phyloP scores from a whole-genome alignment of 2,329 filamentous ascomycete genomes.

The Ophiocordyceps camponoti-leonardi region DNA sequence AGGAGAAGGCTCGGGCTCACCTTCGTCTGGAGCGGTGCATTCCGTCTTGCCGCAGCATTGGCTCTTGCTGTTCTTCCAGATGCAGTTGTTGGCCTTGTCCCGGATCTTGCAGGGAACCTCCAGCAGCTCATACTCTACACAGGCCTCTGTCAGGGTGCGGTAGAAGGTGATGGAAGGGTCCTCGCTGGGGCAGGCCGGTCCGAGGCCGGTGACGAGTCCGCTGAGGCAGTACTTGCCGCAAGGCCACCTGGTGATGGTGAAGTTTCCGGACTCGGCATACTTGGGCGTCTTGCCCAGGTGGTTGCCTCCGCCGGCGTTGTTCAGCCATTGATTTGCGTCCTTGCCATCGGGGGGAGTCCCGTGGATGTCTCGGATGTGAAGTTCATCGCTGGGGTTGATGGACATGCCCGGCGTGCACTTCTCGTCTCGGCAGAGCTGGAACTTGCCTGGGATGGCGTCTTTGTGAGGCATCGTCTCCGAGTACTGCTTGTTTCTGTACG shows the following conservation, averaged over 20 bases:
- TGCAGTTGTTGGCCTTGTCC: slow-evolving; percentile 5
- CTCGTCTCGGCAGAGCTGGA: slow-evolving; percentile 5
- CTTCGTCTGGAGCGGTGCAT: background rate
- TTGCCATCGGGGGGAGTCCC: slow-evolving; percentile 3
- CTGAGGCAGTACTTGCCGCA: slow-evolving; percentile 6
- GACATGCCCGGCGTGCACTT: slow-evolving; percentile 2
- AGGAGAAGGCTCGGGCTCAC: background rate
- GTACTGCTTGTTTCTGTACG: background rate
- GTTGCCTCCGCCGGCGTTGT: slow-evolving; percentile 4
- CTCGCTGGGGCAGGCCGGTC: slow-evolving; percentile 4
- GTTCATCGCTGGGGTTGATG: slow-evolving; percentile 2
- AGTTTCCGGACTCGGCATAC: slow-evolving; percentile 4
- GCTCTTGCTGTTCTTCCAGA: slow-evolving; percentile 3
- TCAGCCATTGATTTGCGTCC: slow-evolving; percentile 5
- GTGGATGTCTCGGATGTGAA: slow-evolving; percentile 5
- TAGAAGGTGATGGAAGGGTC: slow-evolving; percentile 6
- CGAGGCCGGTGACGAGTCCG: slow-evolving; percentile 4
- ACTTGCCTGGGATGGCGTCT: slow-evolving; percentile 2
- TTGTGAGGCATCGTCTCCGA: background rate
- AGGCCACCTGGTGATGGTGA: slow-evolving; percentile 7
- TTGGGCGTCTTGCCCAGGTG: slow-evolving; percentile 3
- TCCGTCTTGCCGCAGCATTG: slow-evolving; percentile 4
- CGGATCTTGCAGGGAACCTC: slow-evolving; percentile 7
- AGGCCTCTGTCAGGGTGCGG: slow-evolving; percentile 4
- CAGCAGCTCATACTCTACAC: slow-evolving; percentile 4